Conservation (phyloP, 257 asterid species). For the Solanum rostratum region DNA sequence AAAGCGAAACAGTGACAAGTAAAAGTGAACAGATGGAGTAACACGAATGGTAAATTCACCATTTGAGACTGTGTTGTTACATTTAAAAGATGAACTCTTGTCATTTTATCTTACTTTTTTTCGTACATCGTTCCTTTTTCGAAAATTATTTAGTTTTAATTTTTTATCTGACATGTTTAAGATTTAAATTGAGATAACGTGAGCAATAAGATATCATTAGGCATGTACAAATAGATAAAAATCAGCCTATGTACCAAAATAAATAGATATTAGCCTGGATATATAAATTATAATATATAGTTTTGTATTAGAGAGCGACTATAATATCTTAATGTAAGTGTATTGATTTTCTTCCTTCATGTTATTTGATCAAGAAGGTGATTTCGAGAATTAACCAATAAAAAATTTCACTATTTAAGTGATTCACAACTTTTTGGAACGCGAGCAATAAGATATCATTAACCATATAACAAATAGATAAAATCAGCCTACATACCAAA, state of each 20-base stretch:
- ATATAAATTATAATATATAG: background rate
- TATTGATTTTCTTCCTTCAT: background rate
- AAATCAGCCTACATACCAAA: background rate
- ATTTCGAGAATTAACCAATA: background rate
- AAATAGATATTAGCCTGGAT: background rate
- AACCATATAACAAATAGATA: background rate
- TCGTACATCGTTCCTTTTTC: background rate
- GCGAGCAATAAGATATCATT: background rate
- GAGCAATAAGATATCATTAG: background rate
- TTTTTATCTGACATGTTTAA: too few relatives aligned
- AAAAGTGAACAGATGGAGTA: background rate
- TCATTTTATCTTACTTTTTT: too few relatives aligned
- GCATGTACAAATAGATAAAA: background rate
- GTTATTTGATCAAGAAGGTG: background rate
- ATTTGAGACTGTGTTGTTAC: background rate
- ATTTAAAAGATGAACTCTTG: background rate
- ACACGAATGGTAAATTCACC: background rate
- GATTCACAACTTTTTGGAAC: too few relatives aligned
- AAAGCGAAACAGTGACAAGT: too few relatives aligned
- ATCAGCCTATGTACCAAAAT: background rate
- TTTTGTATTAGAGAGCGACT: background rate
- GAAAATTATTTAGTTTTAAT: too few relatives aligned
- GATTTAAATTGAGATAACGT: too few relatives aligned
- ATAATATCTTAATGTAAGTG: background rate
- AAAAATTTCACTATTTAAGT: background rate